Base-by-base conservation (phyloP, 768 basidiomycete species). In the Boletus reticuloceps region DNA sequence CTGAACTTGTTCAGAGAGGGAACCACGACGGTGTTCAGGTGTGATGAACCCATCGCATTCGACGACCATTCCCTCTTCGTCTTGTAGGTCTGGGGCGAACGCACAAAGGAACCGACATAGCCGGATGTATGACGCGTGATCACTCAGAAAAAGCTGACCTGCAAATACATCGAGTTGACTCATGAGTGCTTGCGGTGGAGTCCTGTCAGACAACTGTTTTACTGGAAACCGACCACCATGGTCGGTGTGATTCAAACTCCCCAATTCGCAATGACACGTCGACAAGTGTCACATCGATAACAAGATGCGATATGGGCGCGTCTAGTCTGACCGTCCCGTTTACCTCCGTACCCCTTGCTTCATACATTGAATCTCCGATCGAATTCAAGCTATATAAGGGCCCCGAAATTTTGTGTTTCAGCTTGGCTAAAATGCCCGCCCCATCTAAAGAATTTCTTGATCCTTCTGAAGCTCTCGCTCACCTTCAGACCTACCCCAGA, bases 401-500 rank as follows among this genome's bases (percentile, higher is more conserved):
- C 5, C 5, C 25, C 1, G 10, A 42, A 43, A 22, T 25, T 56
- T 53, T 56, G 1, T 19, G 16, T 55, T 56, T 25, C 14, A 50
- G 22, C 7, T 47, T 62, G 66, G 70, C 70, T 70, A 72, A 72
- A 61, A 70, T 73, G 72, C 70, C 70, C 62, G 12, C 61, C 55
- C 37, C 59, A 58, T 68, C 68, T 41, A 63, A 69, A 54, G 56
- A 66, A 53, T 76, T 78, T 68, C 86, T 94, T 68, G 79, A 86
- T 67, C 80, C 92, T 41, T 75, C 84, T 46, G 72, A 79, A 58
- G 97, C 96, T 47, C 65, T 96, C 53, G 82, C 86, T 39, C 81
- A 86, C 65, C 88, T 99, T 67, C 77, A 80, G 62, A 71, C 80
- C 4, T 98, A 98, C 69, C 20, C 74, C 25, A 77, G 77, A 52